A percentile compares a stretch with the other conserved stretches of the same genome.
Evolutionary conservation across 1,284 basidiomycete species (phyloP).

Genomic region (Retiboletus flavoniger): DNA sequence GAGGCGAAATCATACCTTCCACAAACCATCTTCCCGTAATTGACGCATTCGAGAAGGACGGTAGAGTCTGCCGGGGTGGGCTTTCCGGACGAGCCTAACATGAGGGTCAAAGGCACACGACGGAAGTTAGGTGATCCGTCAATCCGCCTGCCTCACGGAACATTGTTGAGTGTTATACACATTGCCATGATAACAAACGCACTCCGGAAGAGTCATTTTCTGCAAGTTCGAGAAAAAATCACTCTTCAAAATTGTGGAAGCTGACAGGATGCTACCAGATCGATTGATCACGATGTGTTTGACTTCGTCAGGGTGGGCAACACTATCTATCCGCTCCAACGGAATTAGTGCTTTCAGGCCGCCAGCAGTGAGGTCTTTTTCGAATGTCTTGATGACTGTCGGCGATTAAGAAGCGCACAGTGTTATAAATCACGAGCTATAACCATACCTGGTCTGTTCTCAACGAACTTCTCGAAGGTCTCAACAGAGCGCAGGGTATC

Average conservation of each 20-base stretch:
- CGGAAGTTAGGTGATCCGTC: slow-evolving; percentile 94
- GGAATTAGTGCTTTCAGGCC: slow-evolving; percentile 83
- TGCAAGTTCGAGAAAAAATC: slow-evolving; percentile 96
- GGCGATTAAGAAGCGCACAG: not conserved
- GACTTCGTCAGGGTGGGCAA: slow-evolving; percentile 88
- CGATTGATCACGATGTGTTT: slow-evolving; percentile 82
- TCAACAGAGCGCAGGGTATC: slow-evolving; percentile 79
- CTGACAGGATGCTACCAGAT: slow-evolving; percentile 84
- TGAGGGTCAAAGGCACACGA: slow-evolving; percentile 66
- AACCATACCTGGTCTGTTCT: slow-evolving; percentile 70
- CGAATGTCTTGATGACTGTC: slow-evolving; percentile 90
- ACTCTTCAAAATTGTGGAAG: slow-evolving; percentile 94
- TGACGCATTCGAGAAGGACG: slow-evolving; percentile 36
- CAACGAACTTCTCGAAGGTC: slow-evolving; percentile 79
- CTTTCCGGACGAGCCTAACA: slow-evolving; percentile 37
- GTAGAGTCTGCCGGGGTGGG: slow-evolving; percentile 34
- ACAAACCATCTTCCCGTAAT: slow-evolving; percentile 71
- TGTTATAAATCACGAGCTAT: not conserved
- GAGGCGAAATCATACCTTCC: slow-evolving; percentile 60
- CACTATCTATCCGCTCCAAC: slow-evolving; percentile 75
- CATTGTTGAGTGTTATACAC: not conserved
- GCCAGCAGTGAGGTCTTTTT: slow-evolving; percentile 85
- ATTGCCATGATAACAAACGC: slow-evolving; percentile 30
- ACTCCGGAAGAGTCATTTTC: slow-evolving; percentile 94
- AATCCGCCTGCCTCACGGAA: slow-evolving; percentile 61